phyloP scores from a whole-genome alignment of 139 green algal genomes.

The Eudorina sp. region DNA sequence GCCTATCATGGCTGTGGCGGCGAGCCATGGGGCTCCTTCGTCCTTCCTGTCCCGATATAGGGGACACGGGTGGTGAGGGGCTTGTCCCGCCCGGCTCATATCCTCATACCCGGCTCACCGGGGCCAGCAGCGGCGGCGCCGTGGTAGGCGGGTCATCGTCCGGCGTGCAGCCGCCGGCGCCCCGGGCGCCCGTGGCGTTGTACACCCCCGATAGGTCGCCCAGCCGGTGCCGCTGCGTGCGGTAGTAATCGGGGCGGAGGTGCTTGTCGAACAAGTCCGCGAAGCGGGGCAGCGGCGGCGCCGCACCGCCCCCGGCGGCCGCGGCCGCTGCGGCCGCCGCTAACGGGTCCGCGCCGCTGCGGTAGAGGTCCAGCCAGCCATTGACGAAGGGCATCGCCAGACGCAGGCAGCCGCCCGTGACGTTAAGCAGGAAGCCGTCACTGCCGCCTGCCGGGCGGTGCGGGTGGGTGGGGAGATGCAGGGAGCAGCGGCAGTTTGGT shows the following conservation, averaged over 20 bases:
- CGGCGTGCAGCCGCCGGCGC: constrained; percentile 18
- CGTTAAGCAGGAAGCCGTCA: constrained; percentile 64
- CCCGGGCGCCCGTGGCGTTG: constrained; percentile 5
- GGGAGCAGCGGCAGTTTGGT: no score
- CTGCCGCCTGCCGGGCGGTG: constrained; percentile 29
- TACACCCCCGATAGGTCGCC: constrained; percentile 21
- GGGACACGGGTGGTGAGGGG: no score
- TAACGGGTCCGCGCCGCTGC: background rate
- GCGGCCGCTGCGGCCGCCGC: background rate
- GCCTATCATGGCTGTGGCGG: no score
- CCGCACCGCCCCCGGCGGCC: background rate
- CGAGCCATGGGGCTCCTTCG: no score
- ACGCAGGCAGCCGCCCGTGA: constrained; percentile 53
- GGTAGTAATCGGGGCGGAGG: constrained; percentile 63
- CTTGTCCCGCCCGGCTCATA: background rate
- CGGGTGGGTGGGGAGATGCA: background rate
- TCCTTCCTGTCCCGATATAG: no score
- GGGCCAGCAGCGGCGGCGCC: constrained; percentile 11
- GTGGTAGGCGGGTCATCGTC: constrained; percentile 33
- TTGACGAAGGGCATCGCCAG: constrained; percentile 64
- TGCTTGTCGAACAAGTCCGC: constrained; percentile 61
- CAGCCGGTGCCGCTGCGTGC: constrained; percentile 48
- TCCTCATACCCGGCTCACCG: background rate
- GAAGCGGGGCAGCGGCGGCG: constrained; percentile 7
- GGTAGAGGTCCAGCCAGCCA: constrained; percentile 58